These are phyloP conservation scores for Vigna mungo DNA, from an alignment of 306 rosid genomes.

Conservation along the genomic window DNA sequence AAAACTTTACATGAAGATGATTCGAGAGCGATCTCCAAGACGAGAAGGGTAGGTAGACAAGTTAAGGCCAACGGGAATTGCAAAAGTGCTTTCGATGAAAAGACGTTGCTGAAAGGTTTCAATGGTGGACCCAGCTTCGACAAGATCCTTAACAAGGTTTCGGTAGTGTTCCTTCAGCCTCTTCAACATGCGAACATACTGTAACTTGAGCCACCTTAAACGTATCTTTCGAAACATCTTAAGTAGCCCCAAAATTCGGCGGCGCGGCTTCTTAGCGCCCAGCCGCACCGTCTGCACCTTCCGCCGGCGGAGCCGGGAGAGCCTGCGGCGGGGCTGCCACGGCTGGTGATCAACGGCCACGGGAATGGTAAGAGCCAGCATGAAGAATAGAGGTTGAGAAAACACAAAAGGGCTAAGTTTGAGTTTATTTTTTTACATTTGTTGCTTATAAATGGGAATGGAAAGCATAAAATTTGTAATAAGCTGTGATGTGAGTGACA, in stretches of 20 bases:
- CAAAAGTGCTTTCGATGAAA: constrained; percentile 68
- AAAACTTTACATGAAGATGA: constrained; percentile 47
- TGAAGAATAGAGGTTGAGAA: not conserved
- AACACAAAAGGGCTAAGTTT: not conserved
- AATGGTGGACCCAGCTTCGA: constrained; percentile 54
- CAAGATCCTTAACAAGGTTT: constrained; percentile 55
- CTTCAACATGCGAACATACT: constrained; percentile 54
- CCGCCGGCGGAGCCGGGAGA: constrained; percentile 53
- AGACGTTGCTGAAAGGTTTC: constrained; percentile 63
- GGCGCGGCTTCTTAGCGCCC: constrained; percentile 58
- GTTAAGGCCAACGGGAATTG: constrained; percentile 65
- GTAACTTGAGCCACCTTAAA: constrained; percentile 64
- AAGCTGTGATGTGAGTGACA: constrained; percentile 24
- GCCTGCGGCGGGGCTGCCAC: constrained; percentile 41
- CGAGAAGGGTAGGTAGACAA: constrained; percentile 57
- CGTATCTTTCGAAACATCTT: constrained; percentile 53
- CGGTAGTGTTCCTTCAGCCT: constrained; percentile 54
- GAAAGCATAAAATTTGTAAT: not conserved
- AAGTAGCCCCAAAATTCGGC: constrained; percentile 34
- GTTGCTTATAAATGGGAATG: not conserved
- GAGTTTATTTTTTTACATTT: not conserved
- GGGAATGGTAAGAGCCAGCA: constrained; percentile 10
- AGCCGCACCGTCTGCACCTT: constrained; percentile 54
- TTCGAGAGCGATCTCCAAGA: constrained; percentile 51
- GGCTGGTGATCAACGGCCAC: constrained; percentile 55